Conservation (phyloP, 208 protist species). For the Acanthamoeba healyi region DNA sequence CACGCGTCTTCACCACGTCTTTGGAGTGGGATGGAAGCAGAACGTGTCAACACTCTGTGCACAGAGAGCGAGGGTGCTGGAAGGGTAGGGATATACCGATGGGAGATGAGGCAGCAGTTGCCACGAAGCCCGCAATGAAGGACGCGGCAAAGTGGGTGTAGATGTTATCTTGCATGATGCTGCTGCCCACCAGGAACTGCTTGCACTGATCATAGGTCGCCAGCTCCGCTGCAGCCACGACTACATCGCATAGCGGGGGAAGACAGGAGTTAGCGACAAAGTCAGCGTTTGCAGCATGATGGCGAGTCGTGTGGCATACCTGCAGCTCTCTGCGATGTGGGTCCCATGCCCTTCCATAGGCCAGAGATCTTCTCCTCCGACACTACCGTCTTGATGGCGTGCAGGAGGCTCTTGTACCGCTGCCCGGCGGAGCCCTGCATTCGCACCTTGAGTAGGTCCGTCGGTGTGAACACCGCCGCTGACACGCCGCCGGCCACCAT, state of each 20-base stretch:
- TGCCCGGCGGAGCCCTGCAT: slow-evolving; percentile 76
- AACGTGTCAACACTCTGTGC: too few species aligned
- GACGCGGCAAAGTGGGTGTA: slow-evolving; percentile 55
- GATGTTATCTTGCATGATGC: slow-evolving; percentile 72
- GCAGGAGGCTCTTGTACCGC: slow-evolving; percentile 58
- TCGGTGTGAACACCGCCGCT: slow-evolving; percentile 78
- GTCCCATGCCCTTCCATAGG: slow-evolving; percentile 75
- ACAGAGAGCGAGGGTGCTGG: background rate
- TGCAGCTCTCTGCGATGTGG: slow-evolving; percentile 80
- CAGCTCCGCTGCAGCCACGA: slow-evolving; percentile 78
- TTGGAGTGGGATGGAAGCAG: background rate
- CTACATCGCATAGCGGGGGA: background rate
- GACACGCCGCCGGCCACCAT: slow-evolving; percentile 74
- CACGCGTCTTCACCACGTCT: slow-evolving; percentile 82
- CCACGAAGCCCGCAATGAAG: slow-evolving; percentile 79
- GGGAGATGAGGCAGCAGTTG: slow-evolving; percentile 63
- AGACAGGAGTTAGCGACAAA: too few species aligned
- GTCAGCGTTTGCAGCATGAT: background rate
- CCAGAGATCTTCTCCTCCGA: slow-evolving; percentile 71
- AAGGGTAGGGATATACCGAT: slow-evolving; percentile 4
- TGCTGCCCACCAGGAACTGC: slow-evolving; percentile 74
- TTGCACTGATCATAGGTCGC: slow-evolving; percentile 83
- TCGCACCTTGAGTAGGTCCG: slow-evolving; percentile 83
- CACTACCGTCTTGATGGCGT: slow-evolving; percentile 74
- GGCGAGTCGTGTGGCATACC: background rate